phyloP scores from a whole-genome alignment of 495 filamentous ascomycete species.

The Penicillium taxi region DNA sequence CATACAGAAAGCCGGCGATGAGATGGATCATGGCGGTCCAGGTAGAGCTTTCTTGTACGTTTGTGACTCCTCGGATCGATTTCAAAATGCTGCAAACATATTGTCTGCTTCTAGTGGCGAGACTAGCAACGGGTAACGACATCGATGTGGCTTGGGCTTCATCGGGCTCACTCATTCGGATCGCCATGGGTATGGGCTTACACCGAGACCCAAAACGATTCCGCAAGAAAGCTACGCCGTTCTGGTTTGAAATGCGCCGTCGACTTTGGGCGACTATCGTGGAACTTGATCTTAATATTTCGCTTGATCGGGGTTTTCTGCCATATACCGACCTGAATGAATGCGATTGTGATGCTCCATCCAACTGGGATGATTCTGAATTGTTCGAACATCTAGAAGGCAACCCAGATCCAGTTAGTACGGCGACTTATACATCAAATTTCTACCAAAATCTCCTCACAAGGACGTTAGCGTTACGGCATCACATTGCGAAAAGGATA shows the following conservation, averaged over 20 bases:
- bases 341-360: slow-evolving; percentile 44
- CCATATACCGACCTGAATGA: slow-evolving; percentile 40
- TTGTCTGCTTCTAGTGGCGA: slow-evolving; percentile 46
- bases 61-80: slow-evolving; percentile 45
- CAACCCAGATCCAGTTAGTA: slow-evolving; percentile 24
- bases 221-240: slow-evolving; percentile 28
- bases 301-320: slow-evolving; percentile 47
- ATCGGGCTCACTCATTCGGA: slow-evolving; percentile 46
- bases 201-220: slow-evolving; percentile 52
- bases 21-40: slow-evolving; percentile 52
- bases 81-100: slow-evolving; percentile 47
- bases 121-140: slow-evolving; percentile 42
- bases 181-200: slow-evolving; percentile 50
- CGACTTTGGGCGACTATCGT: slow-evolving; percentile 57
- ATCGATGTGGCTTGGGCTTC: slow-evolving; percentile 51
- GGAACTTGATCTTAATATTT: slow-evolving; percentile 50
- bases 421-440: slow-evolving; percentile 35
- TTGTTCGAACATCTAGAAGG: slow-evolving; percentile 37
- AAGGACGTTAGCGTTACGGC: slow-evolving; percentile 39
- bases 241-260: slow-evolving; percentile 49
- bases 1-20: slow-evolving; percentile 25
- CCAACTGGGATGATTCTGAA: slow-evolving; percentile 52
- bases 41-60: slow-evolving; percentile 45
- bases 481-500: slow-evolving; percentile 41
- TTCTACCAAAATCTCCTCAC: slow-evolving; percentile 46